Conservation (phyloP, 345 rosid genomes). For the Populus davidiana region DNA sequence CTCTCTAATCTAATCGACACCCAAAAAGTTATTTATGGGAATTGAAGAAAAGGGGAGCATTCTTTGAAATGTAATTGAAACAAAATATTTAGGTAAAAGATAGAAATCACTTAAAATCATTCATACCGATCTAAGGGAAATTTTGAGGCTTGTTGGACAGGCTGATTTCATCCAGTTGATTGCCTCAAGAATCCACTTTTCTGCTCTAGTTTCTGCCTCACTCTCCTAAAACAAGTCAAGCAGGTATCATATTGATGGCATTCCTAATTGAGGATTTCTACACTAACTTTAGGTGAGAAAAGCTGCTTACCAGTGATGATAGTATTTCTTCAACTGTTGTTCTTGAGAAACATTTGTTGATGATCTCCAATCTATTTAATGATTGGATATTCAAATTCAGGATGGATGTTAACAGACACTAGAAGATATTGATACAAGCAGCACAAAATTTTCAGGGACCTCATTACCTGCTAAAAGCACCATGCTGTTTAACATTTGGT, state of each 20-base stretch:
- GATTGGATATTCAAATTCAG: neutral
- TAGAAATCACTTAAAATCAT: neutral
- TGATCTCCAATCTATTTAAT: constrained; percentile 12
- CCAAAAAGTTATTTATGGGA: neutral
- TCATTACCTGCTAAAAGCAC: constrained; percentile 13
- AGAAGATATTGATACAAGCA: neutral
- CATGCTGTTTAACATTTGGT: constrained; percentile 13
- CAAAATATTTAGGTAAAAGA: neutral
- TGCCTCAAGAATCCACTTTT: constrained; percentile 25
- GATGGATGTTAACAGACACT: neutral
- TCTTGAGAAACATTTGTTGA: constrained; percentile 28
- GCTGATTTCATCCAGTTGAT: constrained; percentile 22
- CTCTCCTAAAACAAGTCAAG: constrained; percentile 5
- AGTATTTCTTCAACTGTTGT: constrained; percentile 23
- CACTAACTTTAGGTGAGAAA: no score
- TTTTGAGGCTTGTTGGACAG: constrained; percentile 28
- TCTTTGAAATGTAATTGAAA: no score
- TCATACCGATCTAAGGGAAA: constrained; percentile 26
- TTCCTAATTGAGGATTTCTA: neutral
- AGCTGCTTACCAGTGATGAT: constrained; percentile 18
- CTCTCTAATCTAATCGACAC: constrained; percentile 18
- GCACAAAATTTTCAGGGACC: neutral
- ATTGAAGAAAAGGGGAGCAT: no score
- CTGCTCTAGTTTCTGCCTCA: neutral
- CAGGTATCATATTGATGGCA: neutral